Conservation (phyloP, 2,329 filamentous ascomycete genomes). For the Exophiala phaeomuriformis region DNA sequence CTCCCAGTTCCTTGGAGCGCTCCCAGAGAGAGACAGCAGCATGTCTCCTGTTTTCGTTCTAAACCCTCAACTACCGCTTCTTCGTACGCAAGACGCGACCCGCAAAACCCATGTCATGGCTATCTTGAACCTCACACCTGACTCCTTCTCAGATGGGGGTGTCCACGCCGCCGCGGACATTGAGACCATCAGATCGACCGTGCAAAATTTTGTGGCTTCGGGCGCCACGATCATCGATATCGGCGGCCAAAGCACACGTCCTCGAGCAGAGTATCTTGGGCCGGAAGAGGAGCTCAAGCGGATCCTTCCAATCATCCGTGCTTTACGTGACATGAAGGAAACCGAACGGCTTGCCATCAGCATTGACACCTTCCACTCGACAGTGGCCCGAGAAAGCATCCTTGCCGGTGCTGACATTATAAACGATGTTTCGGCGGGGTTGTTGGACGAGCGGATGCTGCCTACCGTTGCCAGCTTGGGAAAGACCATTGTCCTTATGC, state of each 20-base stretch:
- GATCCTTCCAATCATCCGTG: slow-evolving; percentile 68
- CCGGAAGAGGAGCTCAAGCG: slow-evolving; percentile 68
- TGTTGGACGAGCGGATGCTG: slow-evolving; percentile 74
- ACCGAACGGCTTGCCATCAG: slow-evolving; percentile 63
- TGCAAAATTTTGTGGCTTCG: slow-evolving; percentile 54
- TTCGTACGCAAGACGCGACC: slow-evolving; percentile 51
- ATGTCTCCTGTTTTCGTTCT: slow-evolving; percentile 34
- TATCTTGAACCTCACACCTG: slow-evolving; percentile 88
- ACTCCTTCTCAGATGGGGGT: slow-evolving; percentile 94
- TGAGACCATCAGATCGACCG: slow-evolving; percentile 48
- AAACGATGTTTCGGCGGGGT: slow-evolving; percentile 86
- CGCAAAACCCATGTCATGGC: slow-evolving; percentile 78
- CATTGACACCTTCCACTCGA: slow-evolving; percentile 85
- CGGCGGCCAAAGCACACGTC: slow-evolving; percentile 87
- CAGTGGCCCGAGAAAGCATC: slow-evolving; percentile 70
- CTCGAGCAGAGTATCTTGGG: slow-evolving; percentile 61
- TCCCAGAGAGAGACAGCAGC: slow-evolving; percentile 39
- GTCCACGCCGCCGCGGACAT: slow-evolving; percentile 47
- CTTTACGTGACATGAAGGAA: slow-evolving; percentile 57
- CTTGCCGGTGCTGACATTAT: slow-evolving; percentile 79
- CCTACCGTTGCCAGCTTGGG: slow-evolving; percentile 67
- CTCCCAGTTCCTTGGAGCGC: slow-evolving; percentile 24
- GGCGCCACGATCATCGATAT: slow-evolving; percentile 85
- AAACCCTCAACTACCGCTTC: slow-evolving; percentile 38
- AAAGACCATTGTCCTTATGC: slow-evolving; percentile 78